A percentile compares a stretch with the other conserved stretches of the same genome.
Evolutionary conservation across 208 protist genomes (phyloP).

Genomic region (Leishmania guyanensis): DNA sequence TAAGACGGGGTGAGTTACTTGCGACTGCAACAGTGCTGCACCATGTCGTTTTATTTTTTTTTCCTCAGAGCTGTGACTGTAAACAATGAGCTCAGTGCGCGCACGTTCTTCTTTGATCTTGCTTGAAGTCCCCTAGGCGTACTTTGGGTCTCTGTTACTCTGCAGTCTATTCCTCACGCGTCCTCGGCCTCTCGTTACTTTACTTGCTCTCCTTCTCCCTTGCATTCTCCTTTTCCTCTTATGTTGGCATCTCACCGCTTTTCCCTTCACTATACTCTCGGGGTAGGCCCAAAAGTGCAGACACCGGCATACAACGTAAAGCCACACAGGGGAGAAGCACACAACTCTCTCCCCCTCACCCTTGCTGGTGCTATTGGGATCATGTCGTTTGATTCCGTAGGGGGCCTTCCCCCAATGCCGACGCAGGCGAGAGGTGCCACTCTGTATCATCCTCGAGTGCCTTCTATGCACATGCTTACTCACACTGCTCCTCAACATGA

Average conservation of each 20-base stretch:
- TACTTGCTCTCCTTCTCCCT: not conserved
- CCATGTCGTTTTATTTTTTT: not conserved
- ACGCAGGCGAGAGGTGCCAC: conserved; percentile 13
- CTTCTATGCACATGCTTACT: not conserved
- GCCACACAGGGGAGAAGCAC: not conserved
- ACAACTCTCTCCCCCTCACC: not conserved
- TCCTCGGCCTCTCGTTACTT: not conserved
- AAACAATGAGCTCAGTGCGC: not conserved
- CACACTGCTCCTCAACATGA: not conserved
- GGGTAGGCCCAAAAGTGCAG: not conserved
- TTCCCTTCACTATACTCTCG: not conserved
- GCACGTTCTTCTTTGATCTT: not conserved
- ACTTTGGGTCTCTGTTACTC: no score
- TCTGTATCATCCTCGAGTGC: conserved; percentile 25
- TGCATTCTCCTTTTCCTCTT: not conserved
- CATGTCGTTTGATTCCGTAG: conserved; percentile 28
- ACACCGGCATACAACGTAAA: not conserved
- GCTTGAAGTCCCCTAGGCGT: not conserved
- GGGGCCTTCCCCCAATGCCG: conserved; percentile 23
- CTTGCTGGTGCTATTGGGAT: not conserved
- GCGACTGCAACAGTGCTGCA: no score
- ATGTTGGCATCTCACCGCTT: not conserved
- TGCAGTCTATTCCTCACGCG: not conserved
- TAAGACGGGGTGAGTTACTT: not conserved
- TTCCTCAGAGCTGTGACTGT: not conserved